Base-by-base conservation (phyloP, 805 yeast genomes). In the Candida sithepensis region DNA sequence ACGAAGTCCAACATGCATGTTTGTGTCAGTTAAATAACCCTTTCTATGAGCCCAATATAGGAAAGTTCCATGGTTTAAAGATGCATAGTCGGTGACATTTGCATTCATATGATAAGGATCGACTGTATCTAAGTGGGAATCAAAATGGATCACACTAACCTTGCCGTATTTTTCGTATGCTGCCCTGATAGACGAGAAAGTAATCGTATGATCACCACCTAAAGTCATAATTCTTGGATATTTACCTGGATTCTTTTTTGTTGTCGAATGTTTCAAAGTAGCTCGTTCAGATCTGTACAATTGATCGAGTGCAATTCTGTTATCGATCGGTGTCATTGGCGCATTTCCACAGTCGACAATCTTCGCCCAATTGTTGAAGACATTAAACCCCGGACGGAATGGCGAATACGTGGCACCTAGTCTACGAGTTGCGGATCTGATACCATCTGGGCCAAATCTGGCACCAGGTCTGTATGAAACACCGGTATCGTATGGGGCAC, bases 61-160 rank as follows among this genome's bases (percentile, higher is more conserved):
- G 52, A 79, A 81, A 0, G 88, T 81, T 7, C 88, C 88, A 59
- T 82, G 88, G 57, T 81, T 82, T 37, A 59, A 45, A 10, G 58
- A 49, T 68, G 80, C 79, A 58, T 82, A 81, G 52, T 75, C 71
- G 7, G 82, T 68, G 26, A 81, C 69, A 16, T 81, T 82, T 1
- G 84, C 83, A 22, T 85, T 85, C 51, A 81, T 69, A 23, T 69
- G 71, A 45, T 69, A 60, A 8, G 87, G 87, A 52, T 81, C 73
- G 85, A 88, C 83, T 2, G 88, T 82, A 64, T 84, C 89, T 39
- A 83, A 72, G 61, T 83, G 89, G 22, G 84, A 73, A 59, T 82
- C 88, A 52, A 82, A 82, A 59, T 82, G 85, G 16, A 80, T 61
- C n/a, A 80, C 81, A 4, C 78, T 72, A 7, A 80, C 46, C 38